Percentiles rank a stretch among this genome's conserved stretches.
Conservation (phyloP, 108 stramenopile species). For the Nannochloropsis salina region DNA sequence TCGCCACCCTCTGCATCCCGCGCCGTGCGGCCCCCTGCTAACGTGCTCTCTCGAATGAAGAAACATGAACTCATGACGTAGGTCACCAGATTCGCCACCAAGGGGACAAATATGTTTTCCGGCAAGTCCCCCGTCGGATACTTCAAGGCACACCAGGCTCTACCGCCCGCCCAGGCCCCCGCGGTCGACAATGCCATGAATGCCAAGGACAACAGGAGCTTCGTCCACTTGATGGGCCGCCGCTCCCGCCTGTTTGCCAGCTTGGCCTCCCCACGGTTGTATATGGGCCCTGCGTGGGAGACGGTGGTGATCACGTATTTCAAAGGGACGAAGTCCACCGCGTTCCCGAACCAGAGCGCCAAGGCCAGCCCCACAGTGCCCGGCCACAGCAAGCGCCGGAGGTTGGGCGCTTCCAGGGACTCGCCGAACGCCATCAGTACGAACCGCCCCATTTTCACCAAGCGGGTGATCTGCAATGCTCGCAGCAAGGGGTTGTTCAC, state of each 20-base stretch:
- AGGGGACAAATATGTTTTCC: not conserved
- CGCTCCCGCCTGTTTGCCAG: not conserved
- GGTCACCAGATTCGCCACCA: not conserved
- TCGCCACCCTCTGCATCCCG: not conserved
- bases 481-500: not conserved
- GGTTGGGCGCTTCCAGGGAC: not conserved
- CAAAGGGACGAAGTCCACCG: not conserved
- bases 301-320: not conserved
- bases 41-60: constrained; percentile 14
- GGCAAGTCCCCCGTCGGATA: not conserved
- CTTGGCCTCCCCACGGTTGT: not conserved
- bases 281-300: not conserved
- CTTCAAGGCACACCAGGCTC: not conserved
- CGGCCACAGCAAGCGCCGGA: not conserved
- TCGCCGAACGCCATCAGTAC: constrained; percentile 8
- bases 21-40: not conserved
- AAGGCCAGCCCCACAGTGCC: not conserved
- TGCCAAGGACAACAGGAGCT: not conserved
- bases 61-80: constrained; percentile 5
- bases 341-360: constrained; percentile 8
- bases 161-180: not conserved
- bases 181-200: not conserved
- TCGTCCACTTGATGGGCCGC: constrained; percentile 2
- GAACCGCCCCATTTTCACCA: not conserved
- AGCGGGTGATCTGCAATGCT: not conserved